Evolutionary conservation across 306 rosid genomes (phyloP).

Genomic region (Pyrus communis): DNA sequence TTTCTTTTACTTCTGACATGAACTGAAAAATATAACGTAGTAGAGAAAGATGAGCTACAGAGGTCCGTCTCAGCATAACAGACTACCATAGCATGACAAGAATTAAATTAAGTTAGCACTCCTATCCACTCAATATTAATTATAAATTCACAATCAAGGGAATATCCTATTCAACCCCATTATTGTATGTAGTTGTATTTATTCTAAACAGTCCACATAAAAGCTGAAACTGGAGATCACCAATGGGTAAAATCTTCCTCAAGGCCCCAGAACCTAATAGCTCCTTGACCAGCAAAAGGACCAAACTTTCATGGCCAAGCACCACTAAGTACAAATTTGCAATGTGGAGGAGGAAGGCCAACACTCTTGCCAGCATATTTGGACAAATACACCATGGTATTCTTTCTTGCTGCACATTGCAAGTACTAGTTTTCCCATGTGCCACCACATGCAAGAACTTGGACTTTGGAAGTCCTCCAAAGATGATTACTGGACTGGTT

Average conservation of each 20-base stretch:
- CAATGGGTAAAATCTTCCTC: background rate
- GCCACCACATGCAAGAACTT: background rate
- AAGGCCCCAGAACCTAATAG: background rate
- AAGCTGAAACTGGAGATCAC: background rate
- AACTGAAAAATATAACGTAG: background rate
- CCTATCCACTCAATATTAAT: background rate
- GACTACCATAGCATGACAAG: background rate
- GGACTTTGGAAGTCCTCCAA: background rate
- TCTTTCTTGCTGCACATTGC: background rate
- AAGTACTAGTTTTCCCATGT: background rate
- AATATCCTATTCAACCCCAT: background rate
- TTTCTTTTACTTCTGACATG: background rate
- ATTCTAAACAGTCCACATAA: background rate
- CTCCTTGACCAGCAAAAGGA: background rate
- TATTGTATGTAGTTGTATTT: background rate
- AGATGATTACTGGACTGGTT: background rate
- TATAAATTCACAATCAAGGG: background rate
- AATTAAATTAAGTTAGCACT: background rate
- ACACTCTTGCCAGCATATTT: background rate
- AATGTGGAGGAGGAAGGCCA: background rate
- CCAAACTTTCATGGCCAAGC: background rate
- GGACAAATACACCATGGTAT: background rate
- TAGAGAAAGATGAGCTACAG: background rate
- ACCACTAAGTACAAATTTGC: background rate
- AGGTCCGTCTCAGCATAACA: background rate